A percentile compares a stretch with the other conserved stretches of the same genome.
These are phyloP conservation scores for Grosmannia clavigera DNA, from an alignment of 2,329 filamentous ascomycete genomes.

Conservation along the genomic window DNA sequence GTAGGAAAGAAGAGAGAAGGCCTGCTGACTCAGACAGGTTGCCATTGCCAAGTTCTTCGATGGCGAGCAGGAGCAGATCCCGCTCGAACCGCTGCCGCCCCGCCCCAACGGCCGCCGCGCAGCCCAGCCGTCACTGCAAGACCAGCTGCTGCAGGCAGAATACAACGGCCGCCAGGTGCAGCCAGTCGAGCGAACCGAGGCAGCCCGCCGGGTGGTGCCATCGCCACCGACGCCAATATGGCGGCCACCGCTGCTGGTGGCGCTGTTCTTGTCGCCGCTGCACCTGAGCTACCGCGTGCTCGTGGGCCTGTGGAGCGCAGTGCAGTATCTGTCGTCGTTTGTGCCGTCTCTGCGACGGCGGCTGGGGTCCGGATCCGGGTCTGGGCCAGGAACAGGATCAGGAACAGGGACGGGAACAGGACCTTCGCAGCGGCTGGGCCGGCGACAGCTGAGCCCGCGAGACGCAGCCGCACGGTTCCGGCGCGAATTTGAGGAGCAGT, in stretches of 20 bases:
- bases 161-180: not conserved
- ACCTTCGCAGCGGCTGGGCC: not conserved
- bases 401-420: no score
- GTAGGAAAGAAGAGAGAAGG: no score
- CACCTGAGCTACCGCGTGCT: conserved; percentile 63
- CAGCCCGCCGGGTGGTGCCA: conserved; percentile 77
- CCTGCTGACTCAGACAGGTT: conserved; percentile 44
- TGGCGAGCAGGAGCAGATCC: conserved; percentile 71
- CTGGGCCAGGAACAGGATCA: conserved; percentile 47
- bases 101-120: conserved; percentile 11
- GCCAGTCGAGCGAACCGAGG: conserved; percentile 33
- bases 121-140: not conserved
- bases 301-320: conserved; percentile 54
- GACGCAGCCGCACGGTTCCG: conserved; percentile 84
- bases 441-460: conserved; percentile 66
- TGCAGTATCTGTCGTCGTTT: conserved; percentile 71
- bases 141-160: not conserved
- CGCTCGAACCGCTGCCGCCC: conserved; percentile 37
- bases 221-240: conserved; percentile 52
- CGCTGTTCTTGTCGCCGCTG: conserved; percentile 71
- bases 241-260: conserved; percentile 62
- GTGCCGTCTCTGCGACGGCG: conserved; percentile 40
- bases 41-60: conserved; percentile 97
- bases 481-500: conserved; percentile 90
- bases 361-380: conserved; percentile 16